phyloP scores from a whole-genome alignment of 2,329 filamentous ascomycete species.

The Fusarium algeriense region DNA sequence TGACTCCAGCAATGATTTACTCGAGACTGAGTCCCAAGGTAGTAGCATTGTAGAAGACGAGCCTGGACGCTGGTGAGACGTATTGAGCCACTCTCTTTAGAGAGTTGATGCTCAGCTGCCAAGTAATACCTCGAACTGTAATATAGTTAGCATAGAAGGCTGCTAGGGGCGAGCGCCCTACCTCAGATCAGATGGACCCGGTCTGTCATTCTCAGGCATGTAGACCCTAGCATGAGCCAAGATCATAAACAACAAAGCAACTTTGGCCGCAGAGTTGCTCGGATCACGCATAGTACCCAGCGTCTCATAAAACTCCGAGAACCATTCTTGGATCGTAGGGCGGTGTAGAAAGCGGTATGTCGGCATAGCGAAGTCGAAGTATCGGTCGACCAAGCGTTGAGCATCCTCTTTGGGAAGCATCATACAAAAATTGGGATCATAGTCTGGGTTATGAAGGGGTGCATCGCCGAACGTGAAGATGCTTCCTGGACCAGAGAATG shows the following conservation, averaged over 20 bases:
- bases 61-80: slow-evolving; percentile 57
- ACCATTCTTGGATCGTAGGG: slow-evolving; percentile 63
- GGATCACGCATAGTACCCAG: slow-evolving; percentile 46
- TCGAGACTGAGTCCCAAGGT: slow-evolving; percentile 58
- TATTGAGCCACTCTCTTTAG: slow-evolving; percentile 55
- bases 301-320: slow-evolving; percentile 56
- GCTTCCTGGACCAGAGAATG: slow-evolving; percentile 47
- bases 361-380: slow-evolving; percentile 69
- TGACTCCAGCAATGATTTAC: slow-evolving; percentile 62
- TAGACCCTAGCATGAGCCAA: slow-evolving; percentile 65
- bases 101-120: slow-evolving; percentile 54
- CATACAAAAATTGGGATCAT: slow-evolving; percentile 53
- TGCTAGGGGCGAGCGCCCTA: neutral
- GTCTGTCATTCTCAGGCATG: slow-evolving; percentile 45
- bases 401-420: slow-evolving; percentile 55
- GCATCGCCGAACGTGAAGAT: slow-evolving; percentile 65
- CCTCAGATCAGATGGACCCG: slow-evolving; percentile 43
- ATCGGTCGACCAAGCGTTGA: slow-evolving; percentile 58
- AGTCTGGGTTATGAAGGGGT: slow-evolving; percentile 55
- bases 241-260: slow-evolving; percentile 62
- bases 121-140: slow-evolving; percentile 42
- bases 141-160: neutral
- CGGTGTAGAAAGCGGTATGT: slow-evolving; percentile 68
- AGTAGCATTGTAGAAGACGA: slow-evolving; percentile 57
- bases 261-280: slow-evolving; percentile 44